Evolutionary conservation across 306 rosid species (phyloP).

Genomic region (Mimosa bimucronata): DNA sequence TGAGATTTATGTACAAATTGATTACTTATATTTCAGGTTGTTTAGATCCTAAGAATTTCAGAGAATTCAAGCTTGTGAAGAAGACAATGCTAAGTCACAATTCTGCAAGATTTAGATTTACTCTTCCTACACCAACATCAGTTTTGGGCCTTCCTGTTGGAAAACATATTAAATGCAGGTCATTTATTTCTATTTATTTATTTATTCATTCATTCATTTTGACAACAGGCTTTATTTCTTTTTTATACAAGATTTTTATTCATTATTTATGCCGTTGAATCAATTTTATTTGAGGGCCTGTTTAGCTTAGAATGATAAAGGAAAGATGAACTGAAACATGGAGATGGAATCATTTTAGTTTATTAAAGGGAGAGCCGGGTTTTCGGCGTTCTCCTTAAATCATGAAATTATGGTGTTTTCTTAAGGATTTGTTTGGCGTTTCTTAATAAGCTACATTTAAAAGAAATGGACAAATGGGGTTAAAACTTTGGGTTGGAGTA

Average conservation of each 20-base stretch:
- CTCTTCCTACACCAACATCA: conserved; percentile 64
- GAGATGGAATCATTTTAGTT: too few relatives aligned
- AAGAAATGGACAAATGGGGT: too few relatives aligned
- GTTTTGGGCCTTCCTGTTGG: conserved; percentile 90
- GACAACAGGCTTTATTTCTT: neutral
- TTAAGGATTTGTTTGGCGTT: too few relatives aligned
- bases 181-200: neutral
- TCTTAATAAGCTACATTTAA: too few relatives aligned
- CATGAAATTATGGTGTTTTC: too few relatives aligned
- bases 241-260: neutral
- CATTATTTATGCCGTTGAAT: neutral
- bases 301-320: neutral
- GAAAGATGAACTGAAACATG: neutral
- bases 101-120: conserved; percentile 64
- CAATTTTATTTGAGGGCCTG: too few relatives aligned
- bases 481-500: too few relatives aligned
- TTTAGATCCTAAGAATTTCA: conserved; percentile 66
- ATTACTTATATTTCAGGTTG: conserved; percentile 41
- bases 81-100: conserved; percentile 65
- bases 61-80: conserved; percentile 62
- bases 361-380: too few relatives aligned
- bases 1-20: neutral
- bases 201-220: too few relatives aligned
- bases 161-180: conserved; percentile 72
- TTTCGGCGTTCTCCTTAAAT: too few relatives aligned